Conservation (phyloP, 257 asterid genomes). For the Rauvolfia tetraphylla region DNA sequence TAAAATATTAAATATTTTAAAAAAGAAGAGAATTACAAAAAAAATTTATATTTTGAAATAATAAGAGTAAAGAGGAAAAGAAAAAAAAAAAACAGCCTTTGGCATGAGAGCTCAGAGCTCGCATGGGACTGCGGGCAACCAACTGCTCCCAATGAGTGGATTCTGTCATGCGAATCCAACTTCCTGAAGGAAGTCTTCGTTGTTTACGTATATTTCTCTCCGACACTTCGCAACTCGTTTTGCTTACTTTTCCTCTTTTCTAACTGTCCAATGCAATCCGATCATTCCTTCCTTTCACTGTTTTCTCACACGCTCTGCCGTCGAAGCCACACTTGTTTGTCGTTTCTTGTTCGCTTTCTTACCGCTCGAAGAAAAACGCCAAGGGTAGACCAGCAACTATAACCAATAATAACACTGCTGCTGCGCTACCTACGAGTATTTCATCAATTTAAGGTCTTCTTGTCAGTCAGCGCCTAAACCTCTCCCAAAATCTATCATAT, state of each 20-base stretch:
- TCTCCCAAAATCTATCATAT: background rate
- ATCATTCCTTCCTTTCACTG: conserved; percentile 1
- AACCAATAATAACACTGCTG: background rate
- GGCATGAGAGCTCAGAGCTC: no score
- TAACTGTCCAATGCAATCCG: background rate
- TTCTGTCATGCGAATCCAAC: background rate
- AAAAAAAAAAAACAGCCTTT: no score
- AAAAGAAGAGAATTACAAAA: no score
- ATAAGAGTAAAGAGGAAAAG: no score
- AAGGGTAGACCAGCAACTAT: background rate
- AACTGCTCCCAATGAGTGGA: background rate
- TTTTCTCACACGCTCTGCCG: conserved; percentile 12
- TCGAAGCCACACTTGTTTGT: background rate
- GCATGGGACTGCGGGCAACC: background rate
- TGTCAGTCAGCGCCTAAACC: background rate
- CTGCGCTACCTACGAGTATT: background rate
- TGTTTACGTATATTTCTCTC: background rate
- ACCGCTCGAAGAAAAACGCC: background rate
- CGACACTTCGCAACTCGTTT: conserved; percentile 10
- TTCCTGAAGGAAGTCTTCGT: background rate
- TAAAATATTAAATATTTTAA: no score
- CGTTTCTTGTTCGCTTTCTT: background rate
- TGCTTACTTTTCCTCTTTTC: background rate
- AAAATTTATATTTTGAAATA: no score
- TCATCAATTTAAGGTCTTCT: background rate